A percentile compares a stretch with the other conserved stretches of the same genome.
phyloP scores from a whole-genome alignment of 345 rosid genomes.

The Viola odorata region DNA sequence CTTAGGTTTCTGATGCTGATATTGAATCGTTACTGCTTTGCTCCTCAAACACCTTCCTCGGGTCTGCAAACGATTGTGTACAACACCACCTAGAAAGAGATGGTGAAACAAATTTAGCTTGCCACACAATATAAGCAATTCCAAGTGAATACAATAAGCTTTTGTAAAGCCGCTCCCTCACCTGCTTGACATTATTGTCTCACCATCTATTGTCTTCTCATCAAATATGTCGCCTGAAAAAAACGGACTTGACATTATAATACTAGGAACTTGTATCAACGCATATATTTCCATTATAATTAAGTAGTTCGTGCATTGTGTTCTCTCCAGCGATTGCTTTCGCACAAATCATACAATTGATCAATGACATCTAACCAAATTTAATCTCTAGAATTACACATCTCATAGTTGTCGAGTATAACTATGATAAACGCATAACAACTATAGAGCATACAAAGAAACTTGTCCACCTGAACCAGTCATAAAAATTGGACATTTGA shows the following conservation, averaged over 20 bases:
- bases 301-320: neutral
- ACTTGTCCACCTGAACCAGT: neutral
- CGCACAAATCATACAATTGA: neutral
- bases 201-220: constrained; percentile 45
- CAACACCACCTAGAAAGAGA: constrained; percentile 50
- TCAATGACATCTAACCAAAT: neutral
- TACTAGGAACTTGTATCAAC: neutral
- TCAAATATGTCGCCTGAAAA: constrained; percentile 28
- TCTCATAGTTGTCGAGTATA: neutral
- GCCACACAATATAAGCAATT: neutral
- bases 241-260: neutral
- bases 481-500: neutral
- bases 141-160: neutral
- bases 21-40: constrained; percentile 21
- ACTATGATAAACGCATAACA: neutral
- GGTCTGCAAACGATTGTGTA: constrained; percentile 48
- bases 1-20: neutral
- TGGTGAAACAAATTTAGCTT: constrained; percentile 6
- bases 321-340: neutral
- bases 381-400: neutral
- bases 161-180: neutral
- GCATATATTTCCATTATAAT: neutral
- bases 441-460: neutral
- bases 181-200: constrained; percentile 48
- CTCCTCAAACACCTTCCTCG: constrained; percentile 32